Evolutionary conservation across 805 yeast species (phyloP), one percentile per base, ranked within the genome.

Genomic region (Pichia sporocuriosa): DNA sequence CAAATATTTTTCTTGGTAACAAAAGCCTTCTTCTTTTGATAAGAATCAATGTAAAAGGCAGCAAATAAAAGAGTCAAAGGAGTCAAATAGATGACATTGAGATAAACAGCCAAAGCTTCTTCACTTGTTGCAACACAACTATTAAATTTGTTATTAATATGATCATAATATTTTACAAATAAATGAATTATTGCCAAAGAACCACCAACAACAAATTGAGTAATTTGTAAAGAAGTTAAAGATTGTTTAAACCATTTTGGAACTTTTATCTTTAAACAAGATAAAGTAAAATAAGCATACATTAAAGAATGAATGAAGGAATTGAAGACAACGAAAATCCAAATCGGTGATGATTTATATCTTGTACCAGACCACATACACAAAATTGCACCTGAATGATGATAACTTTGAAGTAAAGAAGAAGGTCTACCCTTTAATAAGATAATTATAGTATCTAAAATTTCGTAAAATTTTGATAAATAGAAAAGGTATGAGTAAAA

Each of bases 301-400:
- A 81, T 81, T 57, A 81, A 69, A 21, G 83, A 67, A 65, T 81
- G 88, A 55, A 81, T 81, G 57, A 81, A 75, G n/a, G 86, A 80
- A 67, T 81, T 81, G 73, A 81, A 81, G 21, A 77, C 84, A 34
- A 81, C 86, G 62, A 81, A 81, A 53, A 81, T 77, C 88, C 88
- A 81, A 57, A 81, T 81, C 27, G 88, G 88, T 5, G 87, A 84
- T 12, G 84, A 72, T 39, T 73, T 74, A 60, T 65, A 81, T 43
- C 87, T 66, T 42, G 79, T 73, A 2, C 88, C 88, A 7, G 84
- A 74, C 87, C 87, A 81, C 88, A 81, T 81, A 45, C 84, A 79
- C 61, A 81, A 65, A 78, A 81, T 81, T 37, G 88, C 88, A 21
- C 88, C 88, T 5, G 87, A 74, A 58, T 81, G 88, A 57, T 81